phyloP scores from a whole-genome alignment of 2,329 filamentous ascomycete genomes.

The Pyrenophora graminea region DNA sequence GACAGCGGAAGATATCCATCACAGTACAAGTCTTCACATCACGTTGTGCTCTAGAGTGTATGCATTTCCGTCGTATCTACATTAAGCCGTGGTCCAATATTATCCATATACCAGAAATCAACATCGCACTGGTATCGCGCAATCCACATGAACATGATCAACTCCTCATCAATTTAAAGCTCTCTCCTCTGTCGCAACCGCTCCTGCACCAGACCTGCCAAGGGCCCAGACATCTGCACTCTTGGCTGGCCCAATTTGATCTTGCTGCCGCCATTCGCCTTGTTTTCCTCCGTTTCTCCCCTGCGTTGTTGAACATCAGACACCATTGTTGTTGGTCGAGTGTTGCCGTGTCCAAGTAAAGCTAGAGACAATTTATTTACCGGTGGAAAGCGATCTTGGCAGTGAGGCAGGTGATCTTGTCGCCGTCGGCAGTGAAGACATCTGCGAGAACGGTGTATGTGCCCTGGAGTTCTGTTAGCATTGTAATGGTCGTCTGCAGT shows the following conservation, averaged over 20 bases:
- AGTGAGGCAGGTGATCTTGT: constrained; percentile 83
- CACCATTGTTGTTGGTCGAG: constrained; percentile 16
- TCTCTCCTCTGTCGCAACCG: constrained; percentile 35
- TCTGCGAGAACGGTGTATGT: constrained; percentile 89
- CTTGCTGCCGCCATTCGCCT: constrained; percentile 2
- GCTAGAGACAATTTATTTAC: constrained; percentile 41
- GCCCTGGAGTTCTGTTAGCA: constrained; percentile 60
- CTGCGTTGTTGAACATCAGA: constrained; percentile 17
- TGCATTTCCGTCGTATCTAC: constrained; percentile 26
- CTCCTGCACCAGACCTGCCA: constrained; percentile 42
- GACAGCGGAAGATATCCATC: neutral
- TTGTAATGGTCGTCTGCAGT: neutral
- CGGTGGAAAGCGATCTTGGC: constrained; percentile 68
- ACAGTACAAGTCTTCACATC: neutral
- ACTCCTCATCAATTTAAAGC: constrained; percentile 25
- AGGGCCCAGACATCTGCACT: constrained; percentile 41
- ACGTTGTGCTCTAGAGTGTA: neutral
- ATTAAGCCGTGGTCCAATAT: constrained; percentile 19
- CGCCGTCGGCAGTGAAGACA: constrained; percentile 72
- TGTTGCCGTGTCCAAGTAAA: constrained; percentile 5
- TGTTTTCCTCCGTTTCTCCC: constrained; percentile 6
- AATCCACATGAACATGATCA: neutral
- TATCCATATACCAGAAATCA: constrained; percentile 11
- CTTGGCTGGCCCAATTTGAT: constrained; percentile 39
- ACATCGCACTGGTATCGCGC: constrained; percentile 26